Evolutionary conservation across 805 yeast genomes (phyloP).

Genomic region (Pichia deserticola): DNA sequence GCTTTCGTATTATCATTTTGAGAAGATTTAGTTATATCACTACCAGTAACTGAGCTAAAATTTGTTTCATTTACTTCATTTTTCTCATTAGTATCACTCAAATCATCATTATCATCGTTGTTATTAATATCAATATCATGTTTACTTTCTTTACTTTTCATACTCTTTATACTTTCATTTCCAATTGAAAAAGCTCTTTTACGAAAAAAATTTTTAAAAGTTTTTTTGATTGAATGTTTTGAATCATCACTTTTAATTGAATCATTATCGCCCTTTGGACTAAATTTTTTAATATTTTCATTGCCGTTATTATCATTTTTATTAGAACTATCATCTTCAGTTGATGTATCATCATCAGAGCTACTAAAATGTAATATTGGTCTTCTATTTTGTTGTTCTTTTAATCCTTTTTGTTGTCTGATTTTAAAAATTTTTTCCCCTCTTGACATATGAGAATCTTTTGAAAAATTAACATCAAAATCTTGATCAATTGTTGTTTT

Average conservation of each 20-base stretch:
- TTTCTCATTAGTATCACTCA: not conserved
- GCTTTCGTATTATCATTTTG: not conserved
- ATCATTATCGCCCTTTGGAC: not conserved
- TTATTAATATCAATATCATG: no score
- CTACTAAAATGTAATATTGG: conserved; percentile 13
- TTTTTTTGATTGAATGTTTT: not conserved
- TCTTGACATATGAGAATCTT: conserved; percentile 12
- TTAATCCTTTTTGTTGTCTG: conserved; percentile 1
- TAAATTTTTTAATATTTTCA: not conserved
- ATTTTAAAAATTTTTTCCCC: conserved; percentile 5
- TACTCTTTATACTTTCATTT: conserved; percentile 1
- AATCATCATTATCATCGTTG: not conserved
- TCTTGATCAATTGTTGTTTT: conserved; percentile 25
- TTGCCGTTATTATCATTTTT: not conserved
- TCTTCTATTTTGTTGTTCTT: conserved; percentile 6
- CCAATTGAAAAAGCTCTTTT: conserved; percentile 8
- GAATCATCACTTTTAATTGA: not conserved
- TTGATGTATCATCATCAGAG: conserved; percentile 22
- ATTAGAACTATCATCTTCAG: conserved; percentile 10
- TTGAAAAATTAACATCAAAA: conserved; percentile 25
- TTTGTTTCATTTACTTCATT: not conserved
- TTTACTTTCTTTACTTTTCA: not conserved
- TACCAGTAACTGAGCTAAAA: no score
- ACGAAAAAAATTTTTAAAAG: conserved; percentile 5
- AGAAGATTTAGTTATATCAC: not conserved